Evolutionary conservation across 805 yeast genomes (phyloP).

Genomic region (Metschnikowia lachancei): DNA sequence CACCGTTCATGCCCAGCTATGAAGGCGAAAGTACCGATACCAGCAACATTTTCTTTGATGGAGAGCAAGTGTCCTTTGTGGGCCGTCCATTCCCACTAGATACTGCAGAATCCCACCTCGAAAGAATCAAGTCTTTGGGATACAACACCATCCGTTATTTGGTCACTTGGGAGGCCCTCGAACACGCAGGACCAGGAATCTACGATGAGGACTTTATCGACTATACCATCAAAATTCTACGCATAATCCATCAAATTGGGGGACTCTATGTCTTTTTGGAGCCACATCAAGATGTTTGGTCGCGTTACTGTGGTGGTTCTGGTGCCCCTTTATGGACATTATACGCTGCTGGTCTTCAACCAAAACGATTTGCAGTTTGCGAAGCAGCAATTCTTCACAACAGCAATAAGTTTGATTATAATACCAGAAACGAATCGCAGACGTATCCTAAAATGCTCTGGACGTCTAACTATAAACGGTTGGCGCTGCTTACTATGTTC

Average conservation of each 20-base stretch:
- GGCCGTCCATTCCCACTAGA: conserved; percentile 76
- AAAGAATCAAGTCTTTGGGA: conserved; percentile 74
- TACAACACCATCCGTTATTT: conserved; percentile 74
- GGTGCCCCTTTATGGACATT: conserved; percentile 96
- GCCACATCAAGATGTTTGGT: conserved; percentile 95
- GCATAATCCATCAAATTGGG: conserved; percentile 57
- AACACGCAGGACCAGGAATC: conserved; percentile 79
- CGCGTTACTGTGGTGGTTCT: conserved; percentile 81
- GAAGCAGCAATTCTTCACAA: conserved; percentile 83
- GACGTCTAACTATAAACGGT: conserved; percentile 80
- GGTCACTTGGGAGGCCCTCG: conserved; percentile 90
- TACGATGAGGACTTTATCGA: conserved; percentile 78
- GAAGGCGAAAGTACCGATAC: conserved; percentile 35
- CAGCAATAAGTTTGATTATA: conserved; percentile 32
- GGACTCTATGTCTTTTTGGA: conserved; percentile 79
- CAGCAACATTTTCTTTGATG: conserved; percentile 56
- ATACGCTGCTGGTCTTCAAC: conserved; percentile 84
- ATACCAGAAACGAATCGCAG: conserved; percentile 35
- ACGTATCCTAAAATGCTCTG: conserved; percentile 83
- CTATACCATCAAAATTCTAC: conserved; percentile 61
- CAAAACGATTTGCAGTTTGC: conserved; percentile 63
- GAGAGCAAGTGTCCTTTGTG: conserved; percentile 75
- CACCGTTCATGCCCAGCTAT: conserved; percentile 49
- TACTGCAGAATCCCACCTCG: conserved; percentile 68
- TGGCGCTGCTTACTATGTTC: conserved; percentile 79